These are phyloP conservation scores for Lactifluus subvellereus DNA, from an alignment of 768 basidiomycete species.

Conservation along the genomic window DNA sequence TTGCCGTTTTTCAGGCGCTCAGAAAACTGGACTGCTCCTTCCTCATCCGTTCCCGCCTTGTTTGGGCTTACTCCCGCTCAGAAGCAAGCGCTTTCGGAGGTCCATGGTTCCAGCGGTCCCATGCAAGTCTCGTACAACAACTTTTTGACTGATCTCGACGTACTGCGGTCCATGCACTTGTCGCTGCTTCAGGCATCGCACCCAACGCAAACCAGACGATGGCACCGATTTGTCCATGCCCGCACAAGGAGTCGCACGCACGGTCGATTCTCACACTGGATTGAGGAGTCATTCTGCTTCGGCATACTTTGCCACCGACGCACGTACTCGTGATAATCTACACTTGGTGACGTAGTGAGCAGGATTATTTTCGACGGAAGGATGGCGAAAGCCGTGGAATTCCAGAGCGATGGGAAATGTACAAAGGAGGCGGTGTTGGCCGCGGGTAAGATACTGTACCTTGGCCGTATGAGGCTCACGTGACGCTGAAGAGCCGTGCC, in stretches of 20 bases:
- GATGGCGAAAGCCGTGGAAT: conserved; percentile 18
- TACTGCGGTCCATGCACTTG: conserved; percentile 19
- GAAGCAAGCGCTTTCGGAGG: conserved; percentile 3
- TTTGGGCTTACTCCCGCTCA: conserved; percentile 11
- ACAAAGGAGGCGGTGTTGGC: conserved; percentile 19
- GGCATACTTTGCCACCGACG: conserved; percentile 18
- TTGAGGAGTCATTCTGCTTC: conserved; percentile 18
- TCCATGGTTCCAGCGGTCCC: conserved; percentile 12
- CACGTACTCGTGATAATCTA: conserved; percentile 11
- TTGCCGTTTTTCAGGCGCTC: conserved; percentile 20
- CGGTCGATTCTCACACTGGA: conserved; percentile 14
- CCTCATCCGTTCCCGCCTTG: conserved; percentile 6
- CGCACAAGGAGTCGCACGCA: conserved; percentile 19
- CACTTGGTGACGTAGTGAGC: conserved; percentile 15
- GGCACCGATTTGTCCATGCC: conserved; percentile 22
- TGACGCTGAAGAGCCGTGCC: background rate
- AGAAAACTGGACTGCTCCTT: conserved; percentile 21
- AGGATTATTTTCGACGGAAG: conserved; percentile 15
- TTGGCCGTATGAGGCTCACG: background rate
- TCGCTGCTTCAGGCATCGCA: conserved; percentile 9
- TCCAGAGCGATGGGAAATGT: conserved; percentile 14
- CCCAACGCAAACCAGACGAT: conserved; percentile 21
- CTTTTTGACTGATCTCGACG: conserved; percentile 20
- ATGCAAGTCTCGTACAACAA: conserved; percentile 22
- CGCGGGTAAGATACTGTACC: conserved; percentile 10